A percentile compares a stretch with the other conserved stretches of the same genome.
Evolutionary conservation across 1,139 yeast genomes (phyloP).

Genomic region (Yamadazyma diospyri): DNA sequence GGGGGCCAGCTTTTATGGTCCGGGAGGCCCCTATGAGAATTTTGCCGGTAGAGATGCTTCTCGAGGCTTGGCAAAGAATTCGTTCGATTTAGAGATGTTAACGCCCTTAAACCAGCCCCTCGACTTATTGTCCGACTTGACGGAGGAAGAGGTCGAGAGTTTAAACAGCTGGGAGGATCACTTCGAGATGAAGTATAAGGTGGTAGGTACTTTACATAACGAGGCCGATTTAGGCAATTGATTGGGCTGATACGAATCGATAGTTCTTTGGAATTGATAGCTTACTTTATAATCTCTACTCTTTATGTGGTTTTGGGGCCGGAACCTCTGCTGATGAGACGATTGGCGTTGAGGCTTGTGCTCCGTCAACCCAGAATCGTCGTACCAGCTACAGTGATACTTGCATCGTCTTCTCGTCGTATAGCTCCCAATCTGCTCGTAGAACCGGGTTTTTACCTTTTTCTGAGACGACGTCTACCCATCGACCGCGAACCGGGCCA

Average conservation of each 20-base stretch:
- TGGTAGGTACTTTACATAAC: slow-evolving; percentile 44
- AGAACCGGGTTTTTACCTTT: no score
- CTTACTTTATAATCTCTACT: no score
- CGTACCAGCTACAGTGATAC: no score
- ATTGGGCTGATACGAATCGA: no score
- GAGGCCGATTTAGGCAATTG: no score
- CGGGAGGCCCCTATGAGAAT: slow-evolving; percentile 92
- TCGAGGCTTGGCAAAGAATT: slow-evolving; percentile 86
- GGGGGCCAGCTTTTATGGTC: slow-evolving; percentile 89
- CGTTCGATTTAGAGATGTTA: slow-evolving; percentile 67
- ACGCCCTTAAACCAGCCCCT: slow-evolving; percentile 66
- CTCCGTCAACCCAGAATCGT: no score
- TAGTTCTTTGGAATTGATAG: no score
- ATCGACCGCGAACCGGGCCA: no score
- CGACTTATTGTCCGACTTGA: slow-evolving; percentile 63
- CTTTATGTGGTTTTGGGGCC: no score
- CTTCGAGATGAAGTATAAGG: slow-evolving; percentile 73
- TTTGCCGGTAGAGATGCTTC: slow-evolving; percentile 98
- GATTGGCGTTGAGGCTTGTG: not conserved
- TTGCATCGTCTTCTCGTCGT: no score
- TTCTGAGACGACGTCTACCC: no score
- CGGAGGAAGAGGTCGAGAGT: slow-evolving; percentile 59
- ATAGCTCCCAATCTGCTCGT: no score
- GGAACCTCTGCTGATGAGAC: not conserved
- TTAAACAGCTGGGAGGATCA: slow-evolving; percentile 84